Evolutionary conservation across 2,329 filamentous ascomycete genomes (phyloP).

Genomic region (Aquanectria penicillioides): DNA sequence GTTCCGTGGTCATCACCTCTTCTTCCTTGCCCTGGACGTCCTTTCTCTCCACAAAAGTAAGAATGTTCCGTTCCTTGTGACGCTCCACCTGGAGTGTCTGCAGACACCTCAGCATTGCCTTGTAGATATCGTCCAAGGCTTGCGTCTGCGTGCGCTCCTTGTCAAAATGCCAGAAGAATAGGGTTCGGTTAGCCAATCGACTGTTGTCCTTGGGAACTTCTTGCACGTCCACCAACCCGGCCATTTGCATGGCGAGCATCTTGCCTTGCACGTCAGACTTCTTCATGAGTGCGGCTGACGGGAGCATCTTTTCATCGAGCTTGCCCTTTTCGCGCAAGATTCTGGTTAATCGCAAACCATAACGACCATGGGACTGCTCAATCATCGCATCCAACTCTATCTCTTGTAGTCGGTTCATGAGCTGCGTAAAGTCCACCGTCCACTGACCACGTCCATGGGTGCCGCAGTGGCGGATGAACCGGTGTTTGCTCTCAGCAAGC

Average conservation of each 20-base stretch:
- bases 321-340: slow-evolving; percentile 89
- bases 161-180: slow-evolving; percentile 95
- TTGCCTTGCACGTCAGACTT: slow-evolving; percentile 86
- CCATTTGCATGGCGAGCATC: slow-evolving; percentile 85
- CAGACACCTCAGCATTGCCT: slow-evolving; percentile 85
- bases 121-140: slow-evolving; percentile 85
- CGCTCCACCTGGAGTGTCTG: slow-evolving; percentile 84
- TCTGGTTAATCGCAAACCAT: slow-evolving; percentile 83
- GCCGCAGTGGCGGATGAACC: slow-evolving; percentile 76
- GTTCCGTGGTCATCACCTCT: slow-evolving; percentile 78
- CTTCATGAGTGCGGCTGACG: slow-evolving; percentile 82
- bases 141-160: slow-evolving; percentile 74
- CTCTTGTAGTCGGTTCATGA: slow-evolving; percentile 77
- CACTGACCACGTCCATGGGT: slow-evolving; percentile 75
- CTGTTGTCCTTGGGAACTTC: slow-evolving; percentile 91
- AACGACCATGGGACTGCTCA: slow-evolving; percentile 77
- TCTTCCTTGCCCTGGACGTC: slow-evolving; percentile 89
- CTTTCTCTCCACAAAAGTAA: slow-evolving; percentile 83
- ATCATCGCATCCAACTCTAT: slow-evolving; percentile 85
- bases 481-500: slow-evolving; percentile 73
- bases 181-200: slow-evolving; percentile 81
- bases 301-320: slow-evolving; percentile 91
- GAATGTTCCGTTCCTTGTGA: slow-evolving; percentile 74
- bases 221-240: slow-evolving; percentile 89
- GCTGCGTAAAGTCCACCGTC: slow-evolving; percentile 82